These are phyloP conservation scores for Psophocarpus tetragonolobus DNA, from an alignment of 306 rosid species.

Conservation along the genomic window DNA sequence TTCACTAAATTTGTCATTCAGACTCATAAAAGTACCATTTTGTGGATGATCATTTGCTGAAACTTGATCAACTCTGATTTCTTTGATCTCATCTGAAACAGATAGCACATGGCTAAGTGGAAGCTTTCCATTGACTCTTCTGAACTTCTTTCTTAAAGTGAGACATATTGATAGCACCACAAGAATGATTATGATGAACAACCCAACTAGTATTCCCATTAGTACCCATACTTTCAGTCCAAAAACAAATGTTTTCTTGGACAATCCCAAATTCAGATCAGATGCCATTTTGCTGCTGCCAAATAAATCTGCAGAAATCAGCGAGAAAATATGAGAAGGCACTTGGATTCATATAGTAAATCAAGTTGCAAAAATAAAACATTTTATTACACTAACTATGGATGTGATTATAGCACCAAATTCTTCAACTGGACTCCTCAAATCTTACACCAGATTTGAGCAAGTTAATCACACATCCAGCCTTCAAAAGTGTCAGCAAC, in stretches of 20 bases:
- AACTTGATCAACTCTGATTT: slow-evolving; percentile 71
- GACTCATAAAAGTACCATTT: slow-evolving; percentile 43
- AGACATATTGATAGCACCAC: slow-evolving; percentile 69
- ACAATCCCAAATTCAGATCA: slow-evolving; percentile 63
- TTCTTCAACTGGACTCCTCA: background rate
- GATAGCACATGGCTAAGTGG: slow-evolving; percentile 55
- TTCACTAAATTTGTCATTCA: slow-evolving; percentile 53
- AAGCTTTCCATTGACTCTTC: slow-evolving; percentile 52
- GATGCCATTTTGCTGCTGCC: slow-evolving; percentile 58
- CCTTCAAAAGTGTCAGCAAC: slow-evolving; percentile 4
- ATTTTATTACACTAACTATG: background rate
- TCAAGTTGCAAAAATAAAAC: slow-evolving; percentile 2
- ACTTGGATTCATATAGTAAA: slow-evolving; percentile 13
- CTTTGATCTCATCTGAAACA: slow-evolving; percentile 77
- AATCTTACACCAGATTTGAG: slow-evolving; percentile 11
- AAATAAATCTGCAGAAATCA: slow-evolving; percentile 40
- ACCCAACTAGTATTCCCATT: slow-evolving; percentile 64
- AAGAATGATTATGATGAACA: slow-evolving; percentile 68
- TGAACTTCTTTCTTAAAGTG: slow-evolving; percentile 62
- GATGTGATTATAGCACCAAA: slow-evolving; percentile 7
- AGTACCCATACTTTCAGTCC: slow-evolving; percentile 81
- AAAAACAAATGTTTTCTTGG: slow-evolving; percentile 70
- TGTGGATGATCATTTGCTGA: slow-evolving; percentile 50
- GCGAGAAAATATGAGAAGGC: slow-evolving; percentile 14
- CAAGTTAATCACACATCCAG: slow-evolving; percentile 11